Evolutionary conservation across 2,329 filamentous ascomycete species (phyloP).

Genomic region (Trichoderma gracile): DNA sequence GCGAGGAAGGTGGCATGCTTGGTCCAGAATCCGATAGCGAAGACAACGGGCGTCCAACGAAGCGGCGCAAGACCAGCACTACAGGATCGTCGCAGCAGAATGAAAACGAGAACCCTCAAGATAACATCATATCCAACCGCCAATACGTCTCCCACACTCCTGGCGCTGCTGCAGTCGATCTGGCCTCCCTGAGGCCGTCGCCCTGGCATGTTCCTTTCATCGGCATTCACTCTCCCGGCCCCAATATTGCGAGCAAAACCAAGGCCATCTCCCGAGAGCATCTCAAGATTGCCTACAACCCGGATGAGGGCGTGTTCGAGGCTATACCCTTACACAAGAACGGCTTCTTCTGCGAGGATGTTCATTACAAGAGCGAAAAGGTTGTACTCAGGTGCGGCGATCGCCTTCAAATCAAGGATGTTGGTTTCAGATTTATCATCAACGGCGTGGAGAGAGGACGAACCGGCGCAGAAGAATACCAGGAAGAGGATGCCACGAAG

Average conservation of each 20-base stretch:
- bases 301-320: slow-evolving; percentile 63
- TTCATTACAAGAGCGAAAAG: slow-evolving; percentile 55
- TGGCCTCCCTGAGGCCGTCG: slow-evolving; percentile 60
- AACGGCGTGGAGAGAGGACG: slow-evolving; percentile 61
- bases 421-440: slow-evolving; percentile 68
- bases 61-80: slow-evolving; percentile 50
- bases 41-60: slow-evolving; percentile 47
- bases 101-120: slow-evolving; percentile 46
- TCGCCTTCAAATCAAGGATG: slow-evolving; percentile 69
- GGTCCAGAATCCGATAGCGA: slow-evolving; percentile 62
- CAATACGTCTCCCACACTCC: slow-evolving; percentile 63
- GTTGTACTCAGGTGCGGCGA: slow-evolving; percentile 64
- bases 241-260: slow-evolving; percentile 61
- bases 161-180: slow-evolving; percentile 59
- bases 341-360: slow-evolving; percentile 67
- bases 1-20: slow-evolving; percentile 68
- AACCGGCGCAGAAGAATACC: slow-evolving; percentile 58
- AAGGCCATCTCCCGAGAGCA: slow-evolving; percentile 75
- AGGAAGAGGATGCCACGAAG: slow-evolving; percentile 52
- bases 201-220: slow-evolving; percentile 65
- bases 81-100: slow-evolving; percentile 46
- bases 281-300: slow-evolving; percentile 70
- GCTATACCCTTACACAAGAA: slow-evolving; percentile 63
- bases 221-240: slow-evolving; percentile 69
- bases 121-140: slow-evolving; percentile 56